phyloP scores from a whole-genome alignment of 306 rosid species.

The Rosa multiflora region DNA sequence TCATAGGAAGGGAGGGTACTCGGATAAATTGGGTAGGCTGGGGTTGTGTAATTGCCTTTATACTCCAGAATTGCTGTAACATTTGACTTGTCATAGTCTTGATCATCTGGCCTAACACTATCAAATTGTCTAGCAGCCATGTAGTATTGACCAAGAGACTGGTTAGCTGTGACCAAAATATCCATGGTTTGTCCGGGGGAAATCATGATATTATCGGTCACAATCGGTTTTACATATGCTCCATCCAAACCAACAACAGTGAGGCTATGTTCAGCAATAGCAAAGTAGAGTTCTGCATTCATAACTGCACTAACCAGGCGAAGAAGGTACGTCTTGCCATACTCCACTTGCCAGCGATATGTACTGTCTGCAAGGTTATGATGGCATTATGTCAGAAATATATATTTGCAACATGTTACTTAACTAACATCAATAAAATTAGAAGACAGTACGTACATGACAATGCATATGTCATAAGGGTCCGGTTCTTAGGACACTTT shows the following conservation, averaged over 20 bases:
- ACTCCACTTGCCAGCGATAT: slow-evolving; percentile 26
- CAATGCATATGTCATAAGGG: no score
- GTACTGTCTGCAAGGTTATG: neutral
- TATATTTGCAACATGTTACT: no score
- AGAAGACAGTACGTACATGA: no score
- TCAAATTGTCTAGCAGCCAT: slow-evolving; percentile 32
- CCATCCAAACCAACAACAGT: slow-evolving; percentile 47
- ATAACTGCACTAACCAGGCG: slow-evolving; percentile 39
- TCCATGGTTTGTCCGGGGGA: slow-evolving; percentile 52
- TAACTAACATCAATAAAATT: no score
- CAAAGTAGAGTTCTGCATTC: slow-evolving; percentile 34
- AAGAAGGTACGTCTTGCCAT: slow-evolving; percentile 43
- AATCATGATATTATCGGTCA: slow-evolving; percentile 32
- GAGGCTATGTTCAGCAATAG: slow-evolving; percentile 42
- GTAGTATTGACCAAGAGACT: slow-evolving; percentile 35
- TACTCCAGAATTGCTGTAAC: slow-evolving; percentile 47
- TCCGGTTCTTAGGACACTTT: no score
- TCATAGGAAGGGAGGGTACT: slow-evolving; percentile 25
- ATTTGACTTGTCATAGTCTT: slow-evolving; percentile 30
- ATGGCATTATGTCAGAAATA: neutral
- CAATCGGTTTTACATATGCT: slow-evolving; percentile 35
- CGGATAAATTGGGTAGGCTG: neutral
- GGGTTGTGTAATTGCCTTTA: slow-evolving; percentile 11
- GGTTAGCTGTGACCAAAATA: slow-evolving; percentile 36
- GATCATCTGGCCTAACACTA: neutral